Evolutionary conservation across 805 yeast genomes (phyloP).

Genomic region (Barnettozyma salicaria): DNA sequence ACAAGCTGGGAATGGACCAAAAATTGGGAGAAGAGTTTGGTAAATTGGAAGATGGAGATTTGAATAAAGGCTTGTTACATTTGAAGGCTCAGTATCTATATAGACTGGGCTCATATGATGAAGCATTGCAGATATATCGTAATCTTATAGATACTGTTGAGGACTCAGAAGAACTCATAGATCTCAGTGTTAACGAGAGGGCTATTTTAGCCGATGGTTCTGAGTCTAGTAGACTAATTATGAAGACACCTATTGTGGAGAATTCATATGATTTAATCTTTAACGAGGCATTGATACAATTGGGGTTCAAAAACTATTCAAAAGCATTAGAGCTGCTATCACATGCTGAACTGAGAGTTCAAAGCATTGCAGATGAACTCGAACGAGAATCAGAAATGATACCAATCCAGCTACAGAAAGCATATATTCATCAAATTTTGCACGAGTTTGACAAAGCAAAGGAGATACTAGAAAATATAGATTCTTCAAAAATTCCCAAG

Average conservation of each 20-base stretch:
- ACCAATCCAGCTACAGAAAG: slow-evolving; percentile 56
- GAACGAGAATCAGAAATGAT: slow-evolving; percentile 47
- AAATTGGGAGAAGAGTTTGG: slow-evolving; percentile 27
- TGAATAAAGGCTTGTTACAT: slow-evolving; percentile 39
- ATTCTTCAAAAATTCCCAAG: slow-evolving; percentile 12
- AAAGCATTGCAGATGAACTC: slow-evolving; percentile 33
- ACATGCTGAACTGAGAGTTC: slow-evolving; percentile 38
- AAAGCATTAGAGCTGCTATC: slow-evolving; percentile 39
- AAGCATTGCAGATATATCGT: slow-evolving; percentile 48
- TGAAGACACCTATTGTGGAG: slow-evolving; percentile 17
- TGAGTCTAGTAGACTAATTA: slow-evolving; percentile 16
- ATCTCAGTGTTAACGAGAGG: slow-evolving; percentile 61
- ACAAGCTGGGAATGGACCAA: slow-evolving; percentile 41
- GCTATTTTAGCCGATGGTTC: slow-evolving; percentile 53
- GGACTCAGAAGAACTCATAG: slow-evolving; percentile 36
- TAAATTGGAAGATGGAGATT: slow-evolving; percentile 17
- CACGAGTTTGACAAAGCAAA: slow-evolving; percentile 35
- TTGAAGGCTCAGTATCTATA: slow-evolving; percentile 48
- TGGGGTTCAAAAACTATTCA: slow-evolving; percentile 37
- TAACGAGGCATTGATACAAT: slow-evolving; percentile 54
- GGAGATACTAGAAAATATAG: slow-evolving; percentile 32
- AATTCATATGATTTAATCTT: slow-evolving; percentile 56
- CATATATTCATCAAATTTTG: slow-evolving; percentile 44
- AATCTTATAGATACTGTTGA: slow-evolving; percentile 36
- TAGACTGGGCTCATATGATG: slow-evolving; percentile 42